Percentiles rank a stretch among this genome's conserved stretches.
These are phyloP conservation scores for Agarophyton chilense DNA, from an alignment of 23 red algal species.

Conservation along the genomic window DNA sequence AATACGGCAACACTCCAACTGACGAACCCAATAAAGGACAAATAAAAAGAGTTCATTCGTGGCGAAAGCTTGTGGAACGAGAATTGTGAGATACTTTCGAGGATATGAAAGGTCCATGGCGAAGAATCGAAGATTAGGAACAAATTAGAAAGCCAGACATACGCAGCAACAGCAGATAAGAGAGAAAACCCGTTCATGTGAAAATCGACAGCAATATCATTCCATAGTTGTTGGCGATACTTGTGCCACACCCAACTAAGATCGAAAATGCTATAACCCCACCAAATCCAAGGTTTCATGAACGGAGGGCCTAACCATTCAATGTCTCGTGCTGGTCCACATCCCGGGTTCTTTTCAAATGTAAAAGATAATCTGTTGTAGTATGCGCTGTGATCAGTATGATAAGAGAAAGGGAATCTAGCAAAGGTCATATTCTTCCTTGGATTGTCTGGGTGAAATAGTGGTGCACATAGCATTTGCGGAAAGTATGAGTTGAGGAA, in stretches of 20 bases:
- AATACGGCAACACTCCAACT: conserved; percentile 19
- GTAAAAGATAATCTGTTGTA: conserved; percentile 72
- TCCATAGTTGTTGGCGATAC: conserved; percentile 60
- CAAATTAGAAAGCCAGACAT: conserved; percentile 3
- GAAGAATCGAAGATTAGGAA: not conserved
- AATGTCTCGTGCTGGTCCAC: conserved; percentile 62
- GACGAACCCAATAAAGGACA: not conserved
- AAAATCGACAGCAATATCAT: conserved; percentile 28
- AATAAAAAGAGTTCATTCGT: not conserved
- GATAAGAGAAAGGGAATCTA: conserved; percentile 83
- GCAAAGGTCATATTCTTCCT: not conserved
- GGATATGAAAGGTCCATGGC: not conserved
- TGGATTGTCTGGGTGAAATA: conserved; percentile 45
- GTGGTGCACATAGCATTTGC: conserved; percentile 71
- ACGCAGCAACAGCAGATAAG: not conserved
- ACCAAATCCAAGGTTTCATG: conserved; percentile 96
- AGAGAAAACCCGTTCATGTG: not conserved
- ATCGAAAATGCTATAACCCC: conserved; percentile 77
- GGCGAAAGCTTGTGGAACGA: not conserved
- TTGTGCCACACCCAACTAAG: conserved; percentile 81
- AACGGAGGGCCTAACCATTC: conserved; percentile 88
- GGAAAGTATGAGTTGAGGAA: conserved; percentile 91
- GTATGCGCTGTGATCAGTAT: conserved; percentile 86
- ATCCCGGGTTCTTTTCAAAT: conserved; percentile 46
- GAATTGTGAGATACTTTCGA: not conserved